Evolutionary conservation across 441 rosid genomes (phyloP).

Genomic region (Viola pubescens): DNA sequence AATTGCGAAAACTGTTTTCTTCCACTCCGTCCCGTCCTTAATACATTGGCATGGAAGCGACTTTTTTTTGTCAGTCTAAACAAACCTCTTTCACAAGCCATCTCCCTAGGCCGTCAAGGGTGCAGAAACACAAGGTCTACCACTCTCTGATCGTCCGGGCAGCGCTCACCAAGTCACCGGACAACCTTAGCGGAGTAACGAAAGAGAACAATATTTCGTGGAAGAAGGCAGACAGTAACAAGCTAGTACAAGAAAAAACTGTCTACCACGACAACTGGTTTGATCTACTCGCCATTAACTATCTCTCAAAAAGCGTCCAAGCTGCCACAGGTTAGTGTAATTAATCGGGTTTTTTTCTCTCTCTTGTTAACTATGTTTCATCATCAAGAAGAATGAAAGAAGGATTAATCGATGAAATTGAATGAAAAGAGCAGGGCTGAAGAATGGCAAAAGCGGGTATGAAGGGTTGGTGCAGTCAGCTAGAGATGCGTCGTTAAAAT

Average conservation of each 20-base stretch:
- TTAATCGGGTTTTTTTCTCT: neutral
- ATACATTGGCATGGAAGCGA: constrained; percentile 28
- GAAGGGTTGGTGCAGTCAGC: constrained; percentile 75
- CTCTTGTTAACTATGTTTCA: neutral
- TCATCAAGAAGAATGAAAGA: neutral
- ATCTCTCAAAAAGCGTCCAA: constrained; percentile 56
- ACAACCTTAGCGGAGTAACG: constrained; percentile 2
- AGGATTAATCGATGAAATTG: neutral
- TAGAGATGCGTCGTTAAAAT: constrained; percentile 38
- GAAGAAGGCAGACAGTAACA: too few relatives aligned
- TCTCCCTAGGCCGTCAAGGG: neutral
- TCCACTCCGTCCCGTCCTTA: too few relatives aligned
- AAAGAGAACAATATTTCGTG: constrained; percentile 5
- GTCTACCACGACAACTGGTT: constrained; percentile 52
- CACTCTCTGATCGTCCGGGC: constrained; percentile 25
- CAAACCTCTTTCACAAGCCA: constrained; percentile 1
- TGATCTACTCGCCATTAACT: constrained; percentile 47
- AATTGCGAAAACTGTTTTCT: too few relatives aligned
- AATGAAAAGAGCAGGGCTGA: constrained; percentile 37
- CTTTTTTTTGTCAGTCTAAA: constrained; percentile 12
- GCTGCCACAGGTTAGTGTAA: constrained; percentile 45
- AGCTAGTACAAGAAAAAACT: neutral
- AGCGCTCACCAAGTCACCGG: constrained; percentile 23
- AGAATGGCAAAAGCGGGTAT: constrained; percentile 42
- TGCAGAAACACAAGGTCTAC: constrained; percentile 2